Evolutionary conservation across 768 basidiomycete genomes (phyloP).

Genomic region (Hemileccinum rubropunctum): DNA sequence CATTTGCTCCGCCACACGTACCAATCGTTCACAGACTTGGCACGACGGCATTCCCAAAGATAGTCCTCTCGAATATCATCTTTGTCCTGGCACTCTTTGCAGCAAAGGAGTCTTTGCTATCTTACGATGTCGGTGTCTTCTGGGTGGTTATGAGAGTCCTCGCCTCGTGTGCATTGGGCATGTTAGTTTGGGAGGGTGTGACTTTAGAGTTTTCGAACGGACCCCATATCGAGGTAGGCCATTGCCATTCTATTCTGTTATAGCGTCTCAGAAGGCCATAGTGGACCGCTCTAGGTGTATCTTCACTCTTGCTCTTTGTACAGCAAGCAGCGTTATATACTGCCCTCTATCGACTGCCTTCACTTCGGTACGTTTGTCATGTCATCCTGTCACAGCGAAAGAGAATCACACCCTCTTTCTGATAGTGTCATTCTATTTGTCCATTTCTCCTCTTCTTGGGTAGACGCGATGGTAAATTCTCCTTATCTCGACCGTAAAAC

Average conservation of each 20-base stretch:
- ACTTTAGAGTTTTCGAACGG: slow-evolving; percentile 54
- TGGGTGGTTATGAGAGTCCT: slow-evolving; percentile 76
- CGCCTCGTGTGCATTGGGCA: slow-evolving; percentile 66
- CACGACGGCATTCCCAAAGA: slow-evolving; percentile 49
- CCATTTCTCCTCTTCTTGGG: slow-evolving; percentile 69
- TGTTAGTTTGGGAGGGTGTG: slow-evolving; percentile 56
- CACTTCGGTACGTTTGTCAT: slow-evolving; percentile 52
- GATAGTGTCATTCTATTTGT: slow-evolving; percentile 65
- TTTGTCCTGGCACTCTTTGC: slow-evolving; percentile 62
- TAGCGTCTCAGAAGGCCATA: slow-evolving; percentile 27
- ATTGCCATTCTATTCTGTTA: slow-evolving; percentile 3
- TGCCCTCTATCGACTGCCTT: slow-evolving; percentile 65
- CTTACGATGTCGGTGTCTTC: slow-evolving; percentile 66
- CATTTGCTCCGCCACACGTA: not conserved
- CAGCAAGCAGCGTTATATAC: slow-evolving; percentile 67
- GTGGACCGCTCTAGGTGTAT: slow-evolving; percentile 71
- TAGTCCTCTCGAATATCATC: slow-evolving; percentile 59
- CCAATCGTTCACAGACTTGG: slow-evolving; percentile 43
- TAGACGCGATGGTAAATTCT: slow-evolving; percentile 48
- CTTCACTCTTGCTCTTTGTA: slow-evolving; percentile 64
- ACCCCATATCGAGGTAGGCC: slow-evolving; percentile 57
- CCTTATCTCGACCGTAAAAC: slow-evolving; percentile 40
- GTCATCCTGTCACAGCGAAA: not conserved
- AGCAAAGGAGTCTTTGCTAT: slow-evolving; percentile 64
- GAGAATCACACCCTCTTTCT: not conserved